phyloP scores from a whole-genome alignment of 345 rosid species.

The Pugionium dolabratum region DNA sequence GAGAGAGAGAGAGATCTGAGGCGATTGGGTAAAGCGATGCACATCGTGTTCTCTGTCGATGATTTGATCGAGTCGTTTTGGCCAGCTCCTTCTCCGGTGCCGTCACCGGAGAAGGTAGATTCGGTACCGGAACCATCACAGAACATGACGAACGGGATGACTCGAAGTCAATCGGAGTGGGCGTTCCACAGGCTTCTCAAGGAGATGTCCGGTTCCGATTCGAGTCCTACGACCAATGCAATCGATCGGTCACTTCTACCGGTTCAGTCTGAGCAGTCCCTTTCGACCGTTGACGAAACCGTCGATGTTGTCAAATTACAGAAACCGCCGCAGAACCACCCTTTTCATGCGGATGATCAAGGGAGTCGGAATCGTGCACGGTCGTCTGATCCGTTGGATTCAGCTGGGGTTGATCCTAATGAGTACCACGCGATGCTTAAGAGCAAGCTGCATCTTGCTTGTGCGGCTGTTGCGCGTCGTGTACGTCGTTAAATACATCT shows the following conservation, averaged over 20 bases:
- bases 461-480: slow-evolving; percentile 66
- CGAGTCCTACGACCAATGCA: slow-evolving; percentile 37
- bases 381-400: slow-evolving; percentile 37
- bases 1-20: slow-evolving; percentile 22
- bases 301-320: slow-evolving; percentile 54
- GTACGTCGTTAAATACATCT: slow-evolving; percentile 29
- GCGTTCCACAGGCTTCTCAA: slow-evolving; percentile 58
- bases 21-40: slow-evolving; percentile 48
- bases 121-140: background rate
- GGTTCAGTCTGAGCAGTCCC: slow-evolving; percentile 40
- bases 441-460: slow-evolving; percentile 68
- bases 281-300: slow-evolving; percentile 43
- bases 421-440: slow-evolving; percentile 66
- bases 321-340: slow-evolving; percentile 26
- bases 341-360: slow-evolving; percentile 8
- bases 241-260: slow-evolving; percentile 39
- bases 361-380: slow-evolving; percentile 29
- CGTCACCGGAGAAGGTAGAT: slow-evolving; percentile 23
- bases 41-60: slow-evolving; percentile 59
- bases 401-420: slow-evolving; percentile 43
- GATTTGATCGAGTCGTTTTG: slow-evolving; percentile 71
- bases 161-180: slow-evolving; percentile 74
- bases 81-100: slow-evolving; percentile 41
- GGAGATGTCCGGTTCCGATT: slow-evolving; percentile 44
- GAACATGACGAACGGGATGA: slow-evolving; percentile 44